Conservation (phyloP, 2,329 filamentous ascomycete genomes). For the Ophiostoma fasciatum region DNA sequence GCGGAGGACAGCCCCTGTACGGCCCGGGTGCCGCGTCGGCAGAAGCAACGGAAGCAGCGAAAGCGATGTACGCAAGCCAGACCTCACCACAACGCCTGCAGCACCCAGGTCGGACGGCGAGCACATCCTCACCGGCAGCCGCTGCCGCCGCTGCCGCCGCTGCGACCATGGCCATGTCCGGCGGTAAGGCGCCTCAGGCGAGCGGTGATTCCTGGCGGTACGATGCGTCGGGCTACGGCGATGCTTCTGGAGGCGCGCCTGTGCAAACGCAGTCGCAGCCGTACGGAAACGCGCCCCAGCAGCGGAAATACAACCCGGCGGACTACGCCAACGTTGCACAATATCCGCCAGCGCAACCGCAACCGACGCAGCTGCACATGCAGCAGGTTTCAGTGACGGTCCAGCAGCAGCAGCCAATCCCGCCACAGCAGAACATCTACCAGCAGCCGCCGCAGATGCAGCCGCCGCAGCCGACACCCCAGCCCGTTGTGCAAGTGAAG, state of each 20-base stretch:
- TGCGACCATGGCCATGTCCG: slow-evolving; percentile 42
- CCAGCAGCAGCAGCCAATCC: slow-evolving; percentile 5
- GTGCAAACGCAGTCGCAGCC: neutral
- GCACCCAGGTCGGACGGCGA: slow-evolving; percentile 37
- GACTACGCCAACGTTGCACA: slow-evolving; percentile 53
- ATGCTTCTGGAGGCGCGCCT: slow-evolving; percentile 14
- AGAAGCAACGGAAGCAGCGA: slow-evolving; percentile 49
- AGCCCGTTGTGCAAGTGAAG: slow-evolving; percentile 22
- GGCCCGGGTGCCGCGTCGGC: slow-evolving; percentile 24
- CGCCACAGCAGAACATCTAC: slow-evolving; percentile 13
- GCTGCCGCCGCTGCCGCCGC: slow-evolving; percentile 45
- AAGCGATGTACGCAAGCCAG: slow-evolving; percentile 43
- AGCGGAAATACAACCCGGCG: slow-evolving; percentile 61
- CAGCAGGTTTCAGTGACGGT: slow-evolving; percentile 9
- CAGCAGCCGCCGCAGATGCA: slow-evolving; percentile 14
- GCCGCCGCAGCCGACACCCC: slow-evolving; percentile 19
- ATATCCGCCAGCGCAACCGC: slow-evolving; percentile 27
- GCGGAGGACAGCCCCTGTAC: slow-evolving; percentile 13
- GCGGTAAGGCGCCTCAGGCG: slow-evolving; percentile 19
- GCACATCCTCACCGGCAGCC: slow-evolving; percentile 32
- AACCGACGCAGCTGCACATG: slow-evolving; percentile 14
- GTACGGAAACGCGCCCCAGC: slow-evolving; percentile 31
- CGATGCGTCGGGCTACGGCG: slow-evolving; percentile 18
- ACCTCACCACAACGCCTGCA: slow-evolving; percentile 33
- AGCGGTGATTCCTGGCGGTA: slow-evolving; percentile 17